phyloP scores from a whole-genome alignment of 2,329 filamentous ascomycete species.

The Microdochium trichocladiopsis region DNA sequence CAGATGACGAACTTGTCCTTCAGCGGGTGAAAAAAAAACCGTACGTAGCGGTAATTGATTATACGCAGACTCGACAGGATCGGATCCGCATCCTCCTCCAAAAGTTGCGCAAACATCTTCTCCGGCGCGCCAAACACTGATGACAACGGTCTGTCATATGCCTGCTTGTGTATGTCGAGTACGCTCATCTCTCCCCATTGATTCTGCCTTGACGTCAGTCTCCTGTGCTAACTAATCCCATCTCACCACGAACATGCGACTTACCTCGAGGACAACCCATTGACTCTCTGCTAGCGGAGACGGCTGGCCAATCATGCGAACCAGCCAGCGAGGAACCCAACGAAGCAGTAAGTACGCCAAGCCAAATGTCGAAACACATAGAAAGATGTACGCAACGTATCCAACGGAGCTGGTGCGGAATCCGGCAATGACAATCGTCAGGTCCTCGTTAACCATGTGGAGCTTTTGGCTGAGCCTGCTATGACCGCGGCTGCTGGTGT shows the following conservation, averaged over 20 bases:
- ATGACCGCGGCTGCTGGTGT: slow-evolving; percentile 54
- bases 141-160: slow-evolving; percentile 48
- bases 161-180: slow-evolving; percentile 53
- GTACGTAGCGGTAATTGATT: slow-evolving; percentile 89
- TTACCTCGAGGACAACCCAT: slow-evolving; percentile 86
- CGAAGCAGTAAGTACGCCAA: slow-evolving; percentile 77
- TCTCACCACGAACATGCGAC: slow-evolving; percentile 22
- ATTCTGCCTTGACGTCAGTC: slow-evolving; percentile 39
- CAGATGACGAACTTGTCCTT: slow-evolving; percentile 84
- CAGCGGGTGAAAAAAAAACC: slow-evolving; percentile 83
- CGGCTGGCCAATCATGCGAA: slow-evolving; percentile 64
- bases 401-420: slow-evolving; percentile 74
- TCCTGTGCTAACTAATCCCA: slow-evolving; percentile 8
- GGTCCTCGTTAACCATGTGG: slow-evolving; percentile 86
- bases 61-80: slow-evolving; percentile 68
- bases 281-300: slow-evolving; percentile 66
- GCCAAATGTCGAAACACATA: slow-evolving; percentile 70
- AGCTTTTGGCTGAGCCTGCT: slow-evolving; percentile 79
- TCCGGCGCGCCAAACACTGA: slow-evolving; percentile 61
- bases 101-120: slow-evolving; percentile 46
- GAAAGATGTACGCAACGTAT: slow-evolving; percentile 56
- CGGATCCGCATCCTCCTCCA: slow-evolving; percentile 69
- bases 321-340: slow-evolving; percentile 85
- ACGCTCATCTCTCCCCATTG: slow-evolving; percentile 91
- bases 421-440: slow-evolving; percentile 88